These are phyloP conservation scores for Alternaria sp. DNA, from an alignment of 2,329 filamentous ascomycete species.

Conservation along the genomic window DNA sequence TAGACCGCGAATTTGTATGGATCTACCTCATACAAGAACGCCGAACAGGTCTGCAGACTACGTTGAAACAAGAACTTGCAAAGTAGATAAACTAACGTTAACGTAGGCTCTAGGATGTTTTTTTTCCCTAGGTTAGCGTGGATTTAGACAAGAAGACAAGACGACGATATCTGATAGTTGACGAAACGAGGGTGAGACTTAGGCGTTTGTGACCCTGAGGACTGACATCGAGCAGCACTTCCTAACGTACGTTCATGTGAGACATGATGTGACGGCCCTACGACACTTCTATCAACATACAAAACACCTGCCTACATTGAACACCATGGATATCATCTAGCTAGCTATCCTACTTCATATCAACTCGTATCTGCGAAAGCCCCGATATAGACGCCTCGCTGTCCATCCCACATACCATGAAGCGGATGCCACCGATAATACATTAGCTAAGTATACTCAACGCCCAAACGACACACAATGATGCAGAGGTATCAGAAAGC, in stretches of 20 bases:
- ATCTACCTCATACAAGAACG: not conserved
- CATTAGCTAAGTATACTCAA: not conserved
- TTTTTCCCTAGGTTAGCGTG: not conserved
- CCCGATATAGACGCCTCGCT: not conserved
- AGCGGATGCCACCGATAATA: slow-evolving; percentile 1
- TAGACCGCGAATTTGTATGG: not conserved
- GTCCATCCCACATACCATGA: not conserved
- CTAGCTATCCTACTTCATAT: not conserved
- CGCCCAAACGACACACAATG: slow-evolving; percentile 1
- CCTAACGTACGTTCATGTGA: not conserved
- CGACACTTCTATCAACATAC: not conserved
- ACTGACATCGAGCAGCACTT: not conserved
- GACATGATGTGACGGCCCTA: not conserved
- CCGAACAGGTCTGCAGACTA: not conserved
- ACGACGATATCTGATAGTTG: not conserved
- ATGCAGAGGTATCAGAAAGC: slow-evolving; percentile 23
- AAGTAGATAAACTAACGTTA: not conserved
- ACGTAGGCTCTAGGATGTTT: not conserved
- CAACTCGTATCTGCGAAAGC: not conserved
- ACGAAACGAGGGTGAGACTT: not conserved
- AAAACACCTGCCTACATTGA: not conserved
- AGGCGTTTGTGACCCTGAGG: not conserved
- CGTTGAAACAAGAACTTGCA: not conserved
- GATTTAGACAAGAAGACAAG: not conserved
- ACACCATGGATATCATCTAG: not conserved